Percentiles rank a stretch among this genome's conserved stretches.
Evolutionary conservation across 1,284 basidiomycete genomes (phyloP).

Genomic region (Malassezia dermatis): DNA sequence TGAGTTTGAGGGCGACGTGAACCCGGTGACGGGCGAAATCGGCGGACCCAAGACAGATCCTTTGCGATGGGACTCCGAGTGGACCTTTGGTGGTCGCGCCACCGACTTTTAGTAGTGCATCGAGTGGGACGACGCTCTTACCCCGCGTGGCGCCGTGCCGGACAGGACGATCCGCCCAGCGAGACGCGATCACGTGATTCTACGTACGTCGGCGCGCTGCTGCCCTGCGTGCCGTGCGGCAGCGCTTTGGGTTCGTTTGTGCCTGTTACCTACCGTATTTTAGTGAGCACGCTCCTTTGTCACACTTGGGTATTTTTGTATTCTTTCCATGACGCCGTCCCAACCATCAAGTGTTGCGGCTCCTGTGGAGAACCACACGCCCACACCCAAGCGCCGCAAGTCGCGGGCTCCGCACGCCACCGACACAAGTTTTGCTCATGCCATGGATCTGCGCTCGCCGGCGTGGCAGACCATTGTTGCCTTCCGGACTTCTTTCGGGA

Average conservation of each 20-base stretch:
- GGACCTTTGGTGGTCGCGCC: constrained; percentile 45
- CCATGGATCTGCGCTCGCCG: neutral
- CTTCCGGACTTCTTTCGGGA: constrained; percentile 12
- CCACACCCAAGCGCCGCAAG: neutral
- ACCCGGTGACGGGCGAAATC: constrained; percentile 54
- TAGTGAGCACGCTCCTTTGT: neutral
- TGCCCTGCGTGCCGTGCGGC: neutral
- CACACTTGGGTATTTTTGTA: neutral
- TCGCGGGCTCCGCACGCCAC: neutral
- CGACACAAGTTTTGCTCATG: neutral
- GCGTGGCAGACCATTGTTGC: constrained; percentile 15
- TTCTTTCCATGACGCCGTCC: neutral
- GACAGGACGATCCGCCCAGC: neutral
- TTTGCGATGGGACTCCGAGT: constrained; percentile 48
- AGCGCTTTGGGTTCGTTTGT: neutral
- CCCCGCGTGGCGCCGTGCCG: neutral
- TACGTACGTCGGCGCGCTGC: neutral
- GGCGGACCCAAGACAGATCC: constrained; percentile 56
- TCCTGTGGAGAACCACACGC: neutral
- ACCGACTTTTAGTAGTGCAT: constrained; percentile 31
- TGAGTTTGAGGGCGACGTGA: constrained; percentile 54
- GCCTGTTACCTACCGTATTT: neutral
- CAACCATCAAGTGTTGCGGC: neutral
- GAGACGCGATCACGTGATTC: neutral
- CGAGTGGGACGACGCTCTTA: neutral